A percentile compares a stretch with the other conserved stretches of the same genome.
Evolutionary conservation across 1,284 basidiomycete species (phyloP).

Genomic region (Marasmius sp.): DNA sequence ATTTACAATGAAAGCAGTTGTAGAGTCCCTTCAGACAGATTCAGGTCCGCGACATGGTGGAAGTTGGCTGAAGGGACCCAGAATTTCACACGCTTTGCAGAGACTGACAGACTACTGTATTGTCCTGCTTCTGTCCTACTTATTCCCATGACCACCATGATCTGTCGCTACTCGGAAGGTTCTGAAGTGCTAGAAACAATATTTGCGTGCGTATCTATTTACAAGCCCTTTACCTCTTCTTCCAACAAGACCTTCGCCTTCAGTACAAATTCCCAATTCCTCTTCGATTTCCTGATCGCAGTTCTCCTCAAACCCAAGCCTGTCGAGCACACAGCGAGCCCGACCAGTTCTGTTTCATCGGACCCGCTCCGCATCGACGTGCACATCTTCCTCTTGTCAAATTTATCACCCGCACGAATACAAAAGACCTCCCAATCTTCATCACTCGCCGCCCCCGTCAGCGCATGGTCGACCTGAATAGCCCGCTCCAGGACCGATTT

Average conservation of each 20-base stretch:
- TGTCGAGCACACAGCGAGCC: background rate
- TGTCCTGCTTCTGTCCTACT: too few species aligned
- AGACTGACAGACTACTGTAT: too few species aligned
- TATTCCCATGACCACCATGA: too few species aligned
- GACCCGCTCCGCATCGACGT: background rate
- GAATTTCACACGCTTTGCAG: background rate
- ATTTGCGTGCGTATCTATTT: too few species aligned
- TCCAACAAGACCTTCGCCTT: too few species aligned
- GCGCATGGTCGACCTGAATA: background rate
- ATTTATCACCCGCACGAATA: background rate
- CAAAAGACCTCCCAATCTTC: background rate
- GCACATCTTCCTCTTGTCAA: background rate
- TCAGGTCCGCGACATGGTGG: background rate
- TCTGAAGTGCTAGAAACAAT: too few species aligned
- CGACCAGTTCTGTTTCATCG: background rate
- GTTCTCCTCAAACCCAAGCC: background rate
- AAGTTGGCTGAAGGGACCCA: background rate
- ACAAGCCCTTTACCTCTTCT: too few species aligned
- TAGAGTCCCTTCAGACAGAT: slow-evolving; percentile 2
- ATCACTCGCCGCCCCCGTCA: background rate
- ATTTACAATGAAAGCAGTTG: background rate
- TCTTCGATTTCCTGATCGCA: too few species aligned
- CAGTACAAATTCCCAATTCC: too few species aligned
- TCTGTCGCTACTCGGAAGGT: too few species aligned
- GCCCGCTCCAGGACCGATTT: background rate